Percentiles rank a stretch among this genome's conserved stretches.
Conservation (phyloP, 805 yeast genomes). For the Saccharomycopsis babjevae region DNA sequence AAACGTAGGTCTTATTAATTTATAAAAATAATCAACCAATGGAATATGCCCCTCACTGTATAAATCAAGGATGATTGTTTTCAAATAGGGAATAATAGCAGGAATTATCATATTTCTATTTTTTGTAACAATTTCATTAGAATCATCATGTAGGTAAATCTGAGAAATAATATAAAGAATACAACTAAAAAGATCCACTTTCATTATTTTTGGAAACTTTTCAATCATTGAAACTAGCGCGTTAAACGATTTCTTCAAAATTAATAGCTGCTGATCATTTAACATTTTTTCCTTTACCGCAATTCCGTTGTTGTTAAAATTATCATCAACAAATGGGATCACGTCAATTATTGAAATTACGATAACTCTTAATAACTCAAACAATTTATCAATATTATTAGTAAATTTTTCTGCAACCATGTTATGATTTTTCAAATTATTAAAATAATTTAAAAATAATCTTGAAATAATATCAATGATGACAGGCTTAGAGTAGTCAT, state of each 20-base stretch:
- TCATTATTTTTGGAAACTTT: conserved; percentile 57
- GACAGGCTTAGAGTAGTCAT: conserved; percentile 36
- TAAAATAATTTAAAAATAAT: conserved; percentile 38
- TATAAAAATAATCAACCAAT: conserved; percentile 30
- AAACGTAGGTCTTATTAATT: conserved; percentile 26
- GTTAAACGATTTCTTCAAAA: conserved; percentile 40
- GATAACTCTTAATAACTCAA: conserved; percentile 67
- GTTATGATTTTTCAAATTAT: conserved; percentile 21
- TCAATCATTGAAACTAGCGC: conserved; percentile 53
- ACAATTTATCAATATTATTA: conserved; percentile 62
- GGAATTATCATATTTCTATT: conserved; percentile 37
- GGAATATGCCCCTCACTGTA: conserved; percentile 22
- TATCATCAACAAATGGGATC: conserved; percentile 49
- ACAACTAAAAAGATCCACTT: conserved; percentile 63
- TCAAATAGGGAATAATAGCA: conserved; percentile 40
- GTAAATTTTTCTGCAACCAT: conserved; percentile 32
- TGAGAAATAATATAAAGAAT: conserved; percentile 51
- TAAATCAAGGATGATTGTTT: conserved; percentile 31
- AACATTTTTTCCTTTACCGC: conserved; percentile 5
- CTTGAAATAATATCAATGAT: conserved; percentile 49
- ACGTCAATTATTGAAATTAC: conserved; percentile 50
- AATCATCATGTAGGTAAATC: conserved; percentile 35
- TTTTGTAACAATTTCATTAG: not conserved
- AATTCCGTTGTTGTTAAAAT: conserved; percentile 25
- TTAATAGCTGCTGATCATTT: conserved; percentile 27